Conservation (phyloP, 768 basidiomycete genomes). For the Hygrophorus pudorinus region DNA sequence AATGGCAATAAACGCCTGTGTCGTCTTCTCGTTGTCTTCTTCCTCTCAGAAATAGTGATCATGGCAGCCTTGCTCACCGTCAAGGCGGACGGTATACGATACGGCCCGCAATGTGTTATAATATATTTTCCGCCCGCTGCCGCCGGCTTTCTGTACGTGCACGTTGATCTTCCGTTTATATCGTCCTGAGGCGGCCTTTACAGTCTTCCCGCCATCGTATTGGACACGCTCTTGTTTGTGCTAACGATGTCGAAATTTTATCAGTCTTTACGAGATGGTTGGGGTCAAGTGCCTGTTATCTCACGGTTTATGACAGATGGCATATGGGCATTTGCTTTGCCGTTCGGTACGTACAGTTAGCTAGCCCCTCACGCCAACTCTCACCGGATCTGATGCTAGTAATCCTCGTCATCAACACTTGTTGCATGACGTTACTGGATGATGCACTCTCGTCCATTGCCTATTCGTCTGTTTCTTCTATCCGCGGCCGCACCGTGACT, state of each 20-base stretch:
- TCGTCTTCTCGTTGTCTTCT: conserved; percentile 7
- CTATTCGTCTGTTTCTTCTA: conserved; percentile 13
- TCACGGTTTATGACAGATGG: conserved; percentile 17
- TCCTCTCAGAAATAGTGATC: conserved; percentile 8
- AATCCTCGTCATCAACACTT: conserved; percentile 11
- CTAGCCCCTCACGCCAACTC: too few relatives aligned
- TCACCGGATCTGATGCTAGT: conserved; percentile 4
- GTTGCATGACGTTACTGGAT: conserved; percentile 10
- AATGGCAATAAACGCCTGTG: conserved; percentile 9
- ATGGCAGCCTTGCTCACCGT: conserved; percentile 11
- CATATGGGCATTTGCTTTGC: conserved; percentile 17
- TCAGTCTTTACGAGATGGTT: conserved; percentile 14
- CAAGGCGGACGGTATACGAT: conserved; percentile 7
- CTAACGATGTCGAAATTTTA: conserved; percentile 19
- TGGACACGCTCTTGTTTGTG: conserved; percentile 16
- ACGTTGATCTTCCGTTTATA: neutral
- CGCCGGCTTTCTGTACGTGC: conserved; percentile 14
- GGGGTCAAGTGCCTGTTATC: conserved; percentile 16
- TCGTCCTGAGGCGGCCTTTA: neutral
- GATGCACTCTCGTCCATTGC: conserved; percentile 12
- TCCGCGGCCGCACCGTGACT: neutral
- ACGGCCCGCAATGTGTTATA: conserved; percentile 13
- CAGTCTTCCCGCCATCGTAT: conserved; percentile 12
- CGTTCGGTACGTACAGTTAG: conserved; percentile 11
- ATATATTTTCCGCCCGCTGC: conserved; percentile 10